A percentile compares a stretch with the other conserved stretches of the same genome.
Evolutionary conservation across 1,284 basidiomycete genomes (phyloP).

Genomic region (Cutaneotrichosporon arboriforme): DNA sequence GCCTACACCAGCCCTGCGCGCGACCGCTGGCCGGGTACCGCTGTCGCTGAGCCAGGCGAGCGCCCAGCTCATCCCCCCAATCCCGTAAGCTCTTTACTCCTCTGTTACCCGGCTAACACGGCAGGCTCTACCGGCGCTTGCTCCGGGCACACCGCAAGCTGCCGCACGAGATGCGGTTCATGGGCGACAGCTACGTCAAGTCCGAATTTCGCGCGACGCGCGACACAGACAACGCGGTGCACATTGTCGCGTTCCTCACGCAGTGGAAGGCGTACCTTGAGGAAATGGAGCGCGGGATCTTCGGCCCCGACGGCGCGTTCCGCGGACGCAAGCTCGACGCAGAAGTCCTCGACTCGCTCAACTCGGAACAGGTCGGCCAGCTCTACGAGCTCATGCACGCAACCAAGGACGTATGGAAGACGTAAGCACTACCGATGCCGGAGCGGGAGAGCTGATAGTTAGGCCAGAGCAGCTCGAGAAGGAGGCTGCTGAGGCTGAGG

Average conservation of each 20-base stretch:
- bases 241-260: slow-evolving; percentile 85
- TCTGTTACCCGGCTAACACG: not conserved
- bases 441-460: slow-evolving; percentile 1
- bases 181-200: slow-evolving; percentile 86
- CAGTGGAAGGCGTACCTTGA: slow-evolving; percentile 92
- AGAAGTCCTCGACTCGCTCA: slow-evolving; percentile 79
- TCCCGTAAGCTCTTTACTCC: slow-evolving; percentile 52
- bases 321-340: slow-evolving; percentile 72
- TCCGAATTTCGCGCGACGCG: slow-evolving; percentile 79
- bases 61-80: slow-evolving; percentile 69
- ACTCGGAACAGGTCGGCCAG: slow-evolving; percentile 78
- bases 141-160: slow-evolving; percentile 71
- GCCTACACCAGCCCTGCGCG: slow-evolving; percentile 45
- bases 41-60: slow-evolving; percentile 57
- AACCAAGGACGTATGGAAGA: slow-evolving; percentile 76
- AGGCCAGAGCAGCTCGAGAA: slow-evolving; percentile 16
- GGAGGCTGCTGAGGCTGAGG: slow-evolving; percentile 12
- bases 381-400: slow-evolving; percentile 88
- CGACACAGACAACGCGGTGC: slow-evolving; percentile 71
- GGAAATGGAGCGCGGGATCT: slow-evolving; percentile 49
- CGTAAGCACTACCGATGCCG: slow-evolving; percentile 30
- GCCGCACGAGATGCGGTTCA: slow-evolving; percentile 70
- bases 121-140: slow-evolving; percentile 71
- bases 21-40: slow-evolving; percentile 58
- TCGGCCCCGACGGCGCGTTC: slow-evolving; percentile 21